Percentiles rank a stretch among this genome's conserved stretches.
Evolutionary conservation across 495 filamentous ascomycete species (phyloP).

Genomic region (Bacidia rubella): DNA sequence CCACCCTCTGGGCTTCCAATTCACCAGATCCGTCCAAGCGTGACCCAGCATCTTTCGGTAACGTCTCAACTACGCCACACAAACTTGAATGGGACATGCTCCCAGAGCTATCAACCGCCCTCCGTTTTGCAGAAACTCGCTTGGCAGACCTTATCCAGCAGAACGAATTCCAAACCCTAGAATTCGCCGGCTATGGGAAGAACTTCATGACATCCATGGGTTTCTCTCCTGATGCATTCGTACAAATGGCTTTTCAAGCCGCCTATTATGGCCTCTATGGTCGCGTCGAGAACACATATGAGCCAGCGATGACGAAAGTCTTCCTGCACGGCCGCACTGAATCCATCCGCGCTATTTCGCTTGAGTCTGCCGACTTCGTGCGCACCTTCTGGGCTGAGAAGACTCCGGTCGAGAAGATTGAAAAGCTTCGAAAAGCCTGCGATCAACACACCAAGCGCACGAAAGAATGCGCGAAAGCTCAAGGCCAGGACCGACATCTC

Average conservation of each 20-base stretch:
- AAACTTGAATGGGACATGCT: conserved; percentile 98
- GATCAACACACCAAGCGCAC: conserved; percentile 70
- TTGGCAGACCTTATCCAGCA: conserved; percentile 91
- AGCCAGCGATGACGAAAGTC: conserved; percentile 94
- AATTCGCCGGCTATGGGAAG: conserved; percentile 83
- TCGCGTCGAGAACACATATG: conserved; percentile 84
- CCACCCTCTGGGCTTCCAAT: conserved; percentile 77
- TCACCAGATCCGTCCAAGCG: conserved; percentile 90
- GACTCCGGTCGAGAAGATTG: conserved; percentile 66
- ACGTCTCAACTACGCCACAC: conserved; percentile 86
- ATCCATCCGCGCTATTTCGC: conserved; percentile 75
- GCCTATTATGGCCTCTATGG: conserved; percentile 98
- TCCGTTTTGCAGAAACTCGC: conserved; percentile 90
- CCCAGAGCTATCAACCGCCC: conserved; percentile 77
- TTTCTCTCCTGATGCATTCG: conserved; percentile 92
- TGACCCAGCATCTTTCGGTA: conserved; percentile 85
- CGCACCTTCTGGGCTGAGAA: conserved; percentile 92
- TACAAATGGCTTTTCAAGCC: conserved; percentile 98
- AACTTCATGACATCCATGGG: conserved; percentile 96
- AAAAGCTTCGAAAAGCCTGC: conserved; percentile 69
- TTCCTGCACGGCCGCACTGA: conserved; percentile 91
- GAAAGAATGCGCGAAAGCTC: conserved; percentile 75
- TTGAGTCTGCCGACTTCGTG: conserved; percentile 72
- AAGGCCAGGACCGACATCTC: conserved; percentile 86
- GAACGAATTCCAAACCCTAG: conserved; percentile 87